Evolutionary conservation across 805 yeast species (phyloP), one percentile per base, ranked within the genome.

Genomic region (Candida cerambycidarum): DNA sequence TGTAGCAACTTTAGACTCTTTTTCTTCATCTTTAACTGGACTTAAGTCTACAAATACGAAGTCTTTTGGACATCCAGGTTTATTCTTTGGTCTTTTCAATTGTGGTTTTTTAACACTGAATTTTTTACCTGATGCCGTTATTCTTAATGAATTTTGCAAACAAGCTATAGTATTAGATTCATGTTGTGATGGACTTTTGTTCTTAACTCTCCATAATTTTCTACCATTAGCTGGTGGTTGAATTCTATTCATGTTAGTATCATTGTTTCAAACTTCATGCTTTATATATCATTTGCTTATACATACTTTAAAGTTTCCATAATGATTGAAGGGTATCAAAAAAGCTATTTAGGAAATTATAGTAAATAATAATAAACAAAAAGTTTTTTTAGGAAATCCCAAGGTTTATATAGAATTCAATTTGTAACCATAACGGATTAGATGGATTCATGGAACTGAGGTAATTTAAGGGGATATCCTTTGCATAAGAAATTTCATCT

Each of bases 41-140:
- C 73, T 66, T 49, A 70, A 66, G 51, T 70, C 74, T 32, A 70
- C 75, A 49, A 70, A 70, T 14, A 70, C 73, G 46, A 69, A 70
- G 49, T 68, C 73, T 54, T 66, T 69, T 38, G 72, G 73, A 61
- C 61, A 64, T 3, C 75, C 75, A 6, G 74, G 74, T 53, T 60
- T 64, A 50, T 64, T 60, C 59, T 66, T 69, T 24, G 75, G 75
- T 54, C 75, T 67, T 50, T 61, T 67, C 42, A 61, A 60, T 13
- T 73, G 73, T 10, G 71, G 68, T 45, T 69, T 64, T 46, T 61
- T 67, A 31, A 56, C 57, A 32, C 59, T 48, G 49, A 58, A 67
- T 44, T 60, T 57, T 19, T 56, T 58, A 17, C 65, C 69, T 28
- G 71, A 70, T 41, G 73, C 69, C 41, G 70, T 54, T 38, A 70